These are phyloP conservation scores for Podaxis sp. DNA, from an alignment of 768 basidiomycete species.

Conservation along the genomic window DNA sequence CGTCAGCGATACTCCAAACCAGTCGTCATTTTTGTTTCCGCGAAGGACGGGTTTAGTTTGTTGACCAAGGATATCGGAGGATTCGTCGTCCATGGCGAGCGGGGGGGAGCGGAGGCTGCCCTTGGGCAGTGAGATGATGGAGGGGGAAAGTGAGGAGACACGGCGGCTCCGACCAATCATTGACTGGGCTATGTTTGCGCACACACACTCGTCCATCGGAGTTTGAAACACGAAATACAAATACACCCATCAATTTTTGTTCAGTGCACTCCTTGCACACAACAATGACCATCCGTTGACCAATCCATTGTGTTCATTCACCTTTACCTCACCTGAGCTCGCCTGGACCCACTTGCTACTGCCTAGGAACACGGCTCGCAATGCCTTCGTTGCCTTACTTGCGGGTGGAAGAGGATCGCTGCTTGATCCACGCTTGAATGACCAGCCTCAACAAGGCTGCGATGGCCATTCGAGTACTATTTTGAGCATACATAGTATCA, in stretches of 20 bases:
- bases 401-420: slow-evolving; percentile 64
- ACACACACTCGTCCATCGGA: slow-evolving; percentile 18
- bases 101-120: slow-evolving; percentile 26
- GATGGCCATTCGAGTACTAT: slow-evolving; percentile 82
- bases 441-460: slow-evolving; percentile 40
- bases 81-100: slow-evolving; percentile 60
- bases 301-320: background rate
- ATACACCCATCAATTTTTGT: slow-evolving; percentile 14
- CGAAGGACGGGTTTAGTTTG: slow-evolving; percentile 38
- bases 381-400: slow-evolving; percentile 82
- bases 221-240: slow-evolving; percentile 12
- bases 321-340: slow-evolving; percentile 12
- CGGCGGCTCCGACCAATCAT: slow-evolving; percentile 26
- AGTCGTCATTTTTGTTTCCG: slow-evolving; percentile 23
- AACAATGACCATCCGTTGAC: background rate
- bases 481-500: slow-evolving; percentile 44
- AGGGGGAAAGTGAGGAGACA: slow-evolving; percentile 27
- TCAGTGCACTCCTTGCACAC: background rate
- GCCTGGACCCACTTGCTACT: slow-evolving; percentile 46
- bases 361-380: slow-evolving; percentile 74
- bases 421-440: slow-evolving; percentile 80
- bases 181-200: slow-evolving; percentile 33
- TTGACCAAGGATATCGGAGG: slow-evolving; percentile 71
- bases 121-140: slow-evolving; percentile 33
- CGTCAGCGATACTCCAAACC: slow-evolving; percentile 39